These are phyloP conservation scores for Eimeria necatrix DNA, from an alignment of 169 alveolate genomes.

Conservation along the genomic window DNA sequence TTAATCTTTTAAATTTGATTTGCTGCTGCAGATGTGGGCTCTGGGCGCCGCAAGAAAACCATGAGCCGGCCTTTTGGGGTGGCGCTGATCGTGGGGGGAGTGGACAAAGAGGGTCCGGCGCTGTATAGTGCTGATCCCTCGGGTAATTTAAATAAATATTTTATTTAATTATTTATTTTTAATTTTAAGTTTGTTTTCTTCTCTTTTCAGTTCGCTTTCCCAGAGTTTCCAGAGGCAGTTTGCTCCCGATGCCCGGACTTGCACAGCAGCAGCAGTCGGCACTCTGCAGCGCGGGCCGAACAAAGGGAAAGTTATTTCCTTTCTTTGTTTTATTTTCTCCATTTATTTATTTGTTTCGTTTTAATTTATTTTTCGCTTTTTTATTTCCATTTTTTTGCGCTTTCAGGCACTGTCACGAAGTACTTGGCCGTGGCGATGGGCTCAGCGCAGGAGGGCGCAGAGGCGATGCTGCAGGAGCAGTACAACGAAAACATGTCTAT, in stretches of 20 bases:
- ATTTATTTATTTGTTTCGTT: no score
- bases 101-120: slow-evolving; percentile 97
- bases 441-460: slow-evolving; percentile 97
- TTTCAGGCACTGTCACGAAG: slow-evolving; percentile 90
- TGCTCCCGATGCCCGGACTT: no score
- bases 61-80: slow-evolving; percentile 99
- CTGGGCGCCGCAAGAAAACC: slow-evolving; percentile 87
- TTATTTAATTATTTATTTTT: neutral
- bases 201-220: no score
- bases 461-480: slow-evolving; percentile 96
- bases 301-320: neutral
- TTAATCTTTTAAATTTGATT: neutral
- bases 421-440: slow-evolving; percentile 99
- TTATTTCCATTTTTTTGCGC: neutral
- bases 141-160: slow-evolving; percentile 89
- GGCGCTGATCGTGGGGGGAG: slow-evolving; percentile 98
- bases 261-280: no score
- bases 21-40: slow-evolving; percentile 73
- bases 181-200: neutral
- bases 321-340: neutral
- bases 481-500: slow-evolving; percentile 95
- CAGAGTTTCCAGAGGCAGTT: no score
- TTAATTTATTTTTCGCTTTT: neutral
- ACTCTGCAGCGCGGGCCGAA: neutral
- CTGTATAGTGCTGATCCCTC: slow-evolving; percentile 98